Percentiles rank a stretch among this genome's conserved stretches.
phyloP scores from a whole-genome alignment of 2,329 filamentous ascomycete species.

The Diaporthe capsici region DNA sequence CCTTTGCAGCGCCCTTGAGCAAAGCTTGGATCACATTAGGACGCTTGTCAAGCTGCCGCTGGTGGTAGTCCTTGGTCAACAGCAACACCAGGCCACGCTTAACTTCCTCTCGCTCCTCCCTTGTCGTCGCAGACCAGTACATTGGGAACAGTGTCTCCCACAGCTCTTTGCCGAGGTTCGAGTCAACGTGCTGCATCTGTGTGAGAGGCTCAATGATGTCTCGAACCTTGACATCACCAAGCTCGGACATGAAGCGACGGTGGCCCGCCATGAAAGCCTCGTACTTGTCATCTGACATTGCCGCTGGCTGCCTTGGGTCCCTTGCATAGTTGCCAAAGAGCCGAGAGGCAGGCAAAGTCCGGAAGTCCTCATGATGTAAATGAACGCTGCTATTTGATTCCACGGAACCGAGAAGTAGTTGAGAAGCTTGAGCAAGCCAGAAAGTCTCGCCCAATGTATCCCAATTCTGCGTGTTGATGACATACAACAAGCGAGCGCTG shows the following conservation, averaged over 20 bases:
- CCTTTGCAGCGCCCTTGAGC: slow-evolving; percentile 87
- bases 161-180: slow-evolving; percentile 84
- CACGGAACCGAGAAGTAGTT: slow-evolving; percentile 90
- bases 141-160: slow-evolving; percentile 95
- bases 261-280: slow-evolving; percentile 85
- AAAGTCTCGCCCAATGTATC: slow-evolving; percentile 94
- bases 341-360: slow-evolving; percentile 79
- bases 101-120: slow-evolving; percentile 90
- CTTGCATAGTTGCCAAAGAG: slow-evolving; percentile 81
- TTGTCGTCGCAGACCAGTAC: slow-evolving; percentile 89
- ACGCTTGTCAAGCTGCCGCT: slow-evolving; percentile 91
- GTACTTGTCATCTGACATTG: slow-evolving; percentile 86
- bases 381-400: slow-evolving; percentile 86
- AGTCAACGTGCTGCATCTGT: slow-evolving; percentile 92
- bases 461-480: slow-evolving; percentile 95
- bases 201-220: slow-evolving; percentile 91
- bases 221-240: slow-evolving; percentile 87
- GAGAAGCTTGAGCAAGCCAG: slow-evolving; percentile 96
- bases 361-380: slow-evolving; percentile 88
- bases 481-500: slow-evolving; percentile 88
- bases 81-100: slow-evolving; percentile 92
- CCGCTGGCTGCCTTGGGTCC: slow-evolving; percentile 73
- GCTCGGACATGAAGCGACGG: slow-evolving; percentile 84
- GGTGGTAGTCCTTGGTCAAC: slow-evolving; percentile 95
- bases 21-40: slow-evolving; percentile 97